A percentile compares a stretch with the other conserved stretches of the same genome.
phyloP scores from a whole-genome alignment of 371 early-diverging fungal genomes.

The Mucor saturninus region DNA sequence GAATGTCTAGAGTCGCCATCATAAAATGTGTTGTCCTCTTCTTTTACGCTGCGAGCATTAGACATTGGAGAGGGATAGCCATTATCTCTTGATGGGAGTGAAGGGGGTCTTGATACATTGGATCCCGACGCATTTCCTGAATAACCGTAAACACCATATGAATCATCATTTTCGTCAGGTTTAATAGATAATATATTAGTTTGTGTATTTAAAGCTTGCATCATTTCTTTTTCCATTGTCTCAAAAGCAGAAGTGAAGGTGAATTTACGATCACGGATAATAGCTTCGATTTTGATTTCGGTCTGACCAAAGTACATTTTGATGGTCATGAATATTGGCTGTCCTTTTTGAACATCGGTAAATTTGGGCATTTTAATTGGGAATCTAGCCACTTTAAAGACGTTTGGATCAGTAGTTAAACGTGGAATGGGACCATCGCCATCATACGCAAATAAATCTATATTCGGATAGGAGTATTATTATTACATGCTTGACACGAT shows the following conservation, averaged over 20 bases:
- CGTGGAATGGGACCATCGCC: constrained; percentile 49
- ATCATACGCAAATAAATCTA: constrained; percentile 58
- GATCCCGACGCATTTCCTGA: constrained; percentile 22
- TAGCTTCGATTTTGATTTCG: constrained; percentile 57
- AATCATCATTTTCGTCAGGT: constrained; percentile 30
- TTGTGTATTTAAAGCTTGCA: constrained; percentile 33
- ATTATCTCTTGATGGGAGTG: constrained; percentile 34
- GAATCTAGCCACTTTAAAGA: constrained; percentile 55
- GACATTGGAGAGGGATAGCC: constrained; percentile 39
- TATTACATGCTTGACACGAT: not conserved
- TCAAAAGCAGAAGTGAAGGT: constrained; percentile 58
- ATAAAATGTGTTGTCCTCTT: constrained; percentile 37
- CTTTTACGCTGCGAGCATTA: constrained; percentile 25
- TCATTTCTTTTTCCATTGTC: constrained; percentile 43
- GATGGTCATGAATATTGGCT: constrained; percentile 56
- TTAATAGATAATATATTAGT: constrained; percentile 30
- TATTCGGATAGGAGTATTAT: not conserved
- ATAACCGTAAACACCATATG: constrained; percentile 18
- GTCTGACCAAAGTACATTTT: constrained; percentile 62
- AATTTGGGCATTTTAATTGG: constrained; percentile 60
- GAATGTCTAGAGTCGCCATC: constrained; percentile 46
- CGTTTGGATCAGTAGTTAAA: constrained; percentile 50
- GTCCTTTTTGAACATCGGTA: constrained; percentile 45
- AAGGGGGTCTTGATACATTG: constrained; percentile 38
- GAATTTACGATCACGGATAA: constrained; percentile 53